Percentiles rank a stretch among this genome's conserved stretches.
These are phyloP conservation scores for Byssochlamys sp. DNA, from an alignment of 2,329 filamentous ascomycete species.

Conservation along the genomic window DNA sequence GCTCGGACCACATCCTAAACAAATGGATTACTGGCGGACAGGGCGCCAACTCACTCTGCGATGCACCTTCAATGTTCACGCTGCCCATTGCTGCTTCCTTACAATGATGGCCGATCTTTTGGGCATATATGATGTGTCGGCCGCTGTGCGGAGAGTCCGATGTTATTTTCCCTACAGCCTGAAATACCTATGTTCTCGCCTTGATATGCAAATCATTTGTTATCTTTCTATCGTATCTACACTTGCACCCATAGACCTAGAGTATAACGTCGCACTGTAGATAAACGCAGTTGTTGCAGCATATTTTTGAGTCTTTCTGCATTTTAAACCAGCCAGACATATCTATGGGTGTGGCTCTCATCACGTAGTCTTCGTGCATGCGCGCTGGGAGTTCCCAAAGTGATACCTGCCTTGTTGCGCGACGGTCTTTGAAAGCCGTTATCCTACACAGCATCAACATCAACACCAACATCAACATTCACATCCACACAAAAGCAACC, in stretches of 20 bases:
- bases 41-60: not conserved
- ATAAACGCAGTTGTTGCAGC: not conserved
- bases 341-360: not conserved
- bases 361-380: not conserved
- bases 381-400: not conserved
- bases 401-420: not conserved
- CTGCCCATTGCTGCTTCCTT: not conserved
- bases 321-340: not conserved
- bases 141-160: not conserved
- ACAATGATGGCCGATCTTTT: not conserved
- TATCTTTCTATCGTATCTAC: not conserved
- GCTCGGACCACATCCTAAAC: slow-evolving; percentile 23
- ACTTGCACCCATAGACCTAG: not conserved
- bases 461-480: not conserved
- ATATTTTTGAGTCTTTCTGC: not conserved
- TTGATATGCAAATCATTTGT: not conserved
- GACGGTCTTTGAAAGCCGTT: not conserved
- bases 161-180: not conserved
- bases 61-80: not conserved
- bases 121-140: not conserved
- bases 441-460: not conserved
- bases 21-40: not conserved
- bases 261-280: not conserved
- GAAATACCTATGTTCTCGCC: not conserved
- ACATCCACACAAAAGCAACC: not conserved